Base-by-base conservation (phyloP, 108 stramenopile species). In the Tribonema minus region DNA sequence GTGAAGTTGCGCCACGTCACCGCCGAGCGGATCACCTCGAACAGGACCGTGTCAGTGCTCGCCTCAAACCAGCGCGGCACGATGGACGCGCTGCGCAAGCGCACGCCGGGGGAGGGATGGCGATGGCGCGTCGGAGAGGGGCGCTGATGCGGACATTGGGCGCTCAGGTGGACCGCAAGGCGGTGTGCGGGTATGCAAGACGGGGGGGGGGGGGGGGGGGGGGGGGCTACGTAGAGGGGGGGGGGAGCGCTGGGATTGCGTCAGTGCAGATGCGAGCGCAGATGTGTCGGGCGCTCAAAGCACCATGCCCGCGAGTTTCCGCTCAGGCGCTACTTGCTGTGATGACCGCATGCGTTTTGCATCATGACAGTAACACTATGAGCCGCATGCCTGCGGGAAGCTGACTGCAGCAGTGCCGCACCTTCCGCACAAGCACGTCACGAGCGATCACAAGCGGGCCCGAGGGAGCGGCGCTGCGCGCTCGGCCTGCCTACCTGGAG, bases 51-150 rank as follows among this genome's bases (percentile, higher is more conserved):
- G 34, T 88, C 92, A 30, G 82, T 64, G 20, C 68, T 77, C 23
- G 86, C 89, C 71, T 92, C 91, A 64, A 93, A 92, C 92, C 92
- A 93, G 59, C 91, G 76, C 31, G 91, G 89, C 20, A 70, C 78
- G 20, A 87, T 84, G 62, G 90, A 91, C 37, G 70, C 40, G 35
- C 68, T 60, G 64, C 80, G 72, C n/a, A 70, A 46, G 46, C 20
- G 46, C 46, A 54, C 15, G 46, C 20, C 46, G 20, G 46, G 46
- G 46, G 9, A 15, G 46, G 46, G 46, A 54, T 54, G 46, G 15
- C 9, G 9, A 20, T 20, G 9, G 20, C 46, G 20, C 46, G 20
- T 20, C 20, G 46, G 20, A 54, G 15, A 9, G 46, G 46, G 46
- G 9, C 46, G 20, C 20, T 20, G 46, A 9, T 15, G 20, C 46